A percentile compares a stretch with the other conserved stretches of the same genome.
Conservation (phyloP, 345 rosid genomes). For the Cardiospermum halicacabum region DNA sequence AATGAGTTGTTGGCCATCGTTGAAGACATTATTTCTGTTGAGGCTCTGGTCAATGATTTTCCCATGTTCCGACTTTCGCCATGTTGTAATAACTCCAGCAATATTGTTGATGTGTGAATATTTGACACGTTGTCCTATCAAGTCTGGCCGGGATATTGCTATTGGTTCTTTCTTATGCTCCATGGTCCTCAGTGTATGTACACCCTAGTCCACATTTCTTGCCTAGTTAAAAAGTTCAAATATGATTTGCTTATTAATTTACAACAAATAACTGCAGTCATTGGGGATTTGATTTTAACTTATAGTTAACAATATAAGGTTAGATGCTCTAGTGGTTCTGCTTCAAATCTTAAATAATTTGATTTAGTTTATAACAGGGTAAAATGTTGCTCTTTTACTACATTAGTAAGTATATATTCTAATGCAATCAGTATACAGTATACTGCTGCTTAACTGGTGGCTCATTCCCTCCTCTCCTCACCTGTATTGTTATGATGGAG, state of each 20-base stretch:
- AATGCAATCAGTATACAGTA: too few species aligned
- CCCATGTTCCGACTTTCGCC: constrained; percentile 95
- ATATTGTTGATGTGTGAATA: constrained; percentile 86
- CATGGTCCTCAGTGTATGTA: constrained; percentile 70
- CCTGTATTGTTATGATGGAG: too few species aligned
- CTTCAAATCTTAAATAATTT: not conserved
- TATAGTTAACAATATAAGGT: not conserved
- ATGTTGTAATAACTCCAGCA: constrained; percentile 87
- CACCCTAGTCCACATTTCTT: constrained; percentile 7
- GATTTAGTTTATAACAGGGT: too few species aligned
- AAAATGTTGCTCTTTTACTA: too few species aligned
- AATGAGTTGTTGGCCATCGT: constrained; percentile 78
- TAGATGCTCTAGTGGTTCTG: constrained; percentile 1
- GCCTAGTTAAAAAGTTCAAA: not conserved
- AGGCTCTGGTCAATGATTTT: constrained; percentile 92
- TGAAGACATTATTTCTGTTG: constrained; percentile 79
- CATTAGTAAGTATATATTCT: too few species aligned
- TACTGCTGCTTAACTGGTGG: too few species aligned
- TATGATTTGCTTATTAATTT: not conserved
- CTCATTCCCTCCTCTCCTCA: too few species aligned
- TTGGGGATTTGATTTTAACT: not conserved
- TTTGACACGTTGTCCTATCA: constrained; percentile 83
- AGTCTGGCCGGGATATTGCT: constrained; percentile 75
- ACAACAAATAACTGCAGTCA: not conserved
- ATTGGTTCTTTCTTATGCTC: constrained; percentile 84